These are phyloP conservation scores for Aspergillus piperis DNA, from an alignment of 2,329 filamentous ascomycete genomes.

Conservation along the genomic window DNA sequence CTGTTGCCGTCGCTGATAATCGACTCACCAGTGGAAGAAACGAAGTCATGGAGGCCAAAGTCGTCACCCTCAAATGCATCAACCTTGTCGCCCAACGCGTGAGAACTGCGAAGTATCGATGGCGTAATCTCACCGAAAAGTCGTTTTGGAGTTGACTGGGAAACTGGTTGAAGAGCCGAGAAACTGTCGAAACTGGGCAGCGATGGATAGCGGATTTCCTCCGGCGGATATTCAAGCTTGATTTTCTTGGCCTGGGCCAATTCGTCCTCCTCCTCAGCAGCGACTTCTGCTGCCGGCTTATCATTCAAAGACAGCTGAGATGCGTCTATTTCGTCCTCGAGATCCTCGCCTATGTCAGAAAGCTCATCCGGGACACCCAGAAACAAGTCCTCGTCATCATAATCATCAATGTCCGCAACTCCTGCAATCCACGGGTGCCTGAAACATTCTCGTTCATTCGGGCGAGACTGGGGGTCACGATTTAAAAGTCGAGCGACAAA, in stretches of 20 bases:
- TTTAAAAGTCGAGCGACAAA: slow-evolving; percentile 79
- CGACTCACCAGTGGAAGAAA: slow-evolving; percentile 44
- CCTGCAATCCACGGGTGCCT: slow-evolving; percentile 71
- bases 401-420: slow-evolving; percentile 59
- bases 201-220: slow-evolving; percentile 45
- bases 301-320: slow-evolving; percentile 67
- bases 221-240: slow-evolving; percentile 33
- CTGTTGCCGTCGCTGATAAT: slow-evolving; percentile 38
- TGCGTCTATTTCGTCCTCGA: slow-evolving; percentile 51
- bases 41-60: slow-evolving; percentile 42
- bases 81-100: slow-evolving; percentile 42
- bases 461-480: slow-evolving; percentile 74
- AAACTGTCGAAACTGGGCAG: slow-evolving; percentile 44
- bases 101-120: slow-evolving; percentile 57
- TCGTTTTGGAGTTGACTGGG: slow-evolving; percentile 40
- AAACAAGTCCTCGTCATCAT: slow-evolving; percentile 63
- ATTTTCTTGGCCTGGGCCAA: slow-evolving; percentile 40
- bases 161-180: slow-evolving; percentile 27
- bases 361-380: slow-evolving; percentile 45
- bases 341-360: slow-evolving; percentile 40
- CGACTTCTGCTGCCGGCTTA: slow-evolving; percentile 35
- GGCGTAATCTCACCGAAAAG: slow-evolving; percentile 64
- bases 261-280: slow-evolving; percentile 37
- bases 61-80: slow-evolving; percentile 34
- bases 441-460: slow-evolving; percentile 70